phyloP scores from a whole-genome alignment of 768 basidiomycete genomes.

The Xerocomellus amylosporus region DNA sequence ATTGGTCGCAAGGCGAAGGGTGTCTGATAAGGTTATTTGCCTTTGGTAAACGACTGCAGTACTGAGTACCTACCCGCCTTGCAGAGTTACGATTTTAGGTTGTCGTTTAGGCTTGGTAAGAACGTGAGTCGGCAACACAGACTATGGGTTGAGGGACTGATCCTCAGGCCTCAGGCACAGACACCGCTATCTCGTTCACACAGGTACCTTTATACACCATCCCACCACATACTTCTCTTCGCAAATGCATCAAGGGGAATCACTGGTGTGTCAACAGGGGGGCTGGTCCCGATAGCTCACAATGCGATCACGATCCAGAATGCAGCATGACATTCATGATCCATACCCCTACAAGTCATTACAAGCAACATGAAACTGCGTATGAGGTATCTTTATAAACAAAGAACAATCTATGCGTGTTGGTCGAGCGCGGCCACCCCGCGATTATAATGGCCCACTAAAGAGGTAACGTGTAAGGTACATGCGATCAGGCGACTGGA shows the following conservation, averaged over 20 bases:
- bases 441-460: background rate
- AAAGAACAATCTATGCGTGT: slow-evolving; percentile 8
- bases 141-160: no score
- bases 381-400: slow-evolving; percentile 7
- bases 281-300: background rate
- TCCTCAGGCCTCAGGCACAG: background rate
- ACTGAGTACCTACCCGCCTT: no score
- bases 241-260: background rate
- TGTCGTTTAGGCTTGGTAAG: no score
- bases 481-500: slow-evolving; percentile 26
- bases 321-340: background rate
- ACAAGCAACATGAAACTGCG: slow-evolving; percentile 10
- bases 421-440: background rate
- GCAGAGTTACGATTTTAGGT: no score
- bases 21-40: background rate
- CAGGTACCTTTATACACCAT: no score
- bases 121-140: slow-evolving; percentile 18
- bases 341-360: slow-evolving; percentile 2
- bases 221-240: background rate
- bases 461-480: background rate
- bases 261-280: background rate
- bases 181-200: background rate
- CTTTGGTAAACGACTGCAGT: no score
- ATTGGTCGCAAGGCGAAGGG: slow-evolving; percentile 58
- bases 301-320: background rate